phyloP scores from a whole-genome alignment of 805 yeast genomes.

The Yarrowia sp. region DNA sequence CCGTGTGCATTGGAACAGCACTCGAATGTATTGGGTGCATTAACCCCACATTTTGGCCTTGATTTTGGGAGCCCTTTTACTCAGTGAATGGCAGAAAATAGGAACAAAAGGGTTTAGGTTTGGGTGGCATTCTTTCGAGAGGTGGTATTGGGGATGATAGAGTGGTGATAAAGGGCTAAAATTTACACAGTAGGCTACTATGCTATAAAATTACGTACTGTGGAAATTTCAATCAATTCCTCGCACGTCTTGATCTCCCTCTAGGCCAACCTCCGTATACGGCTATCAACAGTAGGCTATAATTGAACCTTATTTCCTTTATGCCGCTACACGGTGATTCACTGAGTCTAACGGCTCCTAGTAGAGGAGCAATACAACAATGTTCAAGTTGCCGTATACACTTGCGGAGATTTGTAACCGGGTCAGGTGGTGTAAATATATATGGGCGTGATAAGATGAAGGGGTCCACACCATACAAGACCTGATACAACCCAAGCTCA shows the following conservation, averaged over 20 bases:
- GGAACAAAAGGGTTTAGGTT: slow-evolving; percentile 10
- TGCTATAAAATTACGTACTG: neutral
- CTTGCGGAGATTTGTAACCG: slow-evolving; percentile 24
- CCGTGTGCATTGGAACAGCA: slow-evolving; percentile 24
- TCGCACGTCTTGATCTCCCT: neutral
- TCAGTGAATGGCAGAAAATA: slow-evolving; percentile 28
- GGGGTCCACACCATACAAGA: neutral
- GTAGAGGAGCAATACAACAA: slow-evolving; percentile 19
- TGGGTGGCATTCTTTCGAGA: neutral
- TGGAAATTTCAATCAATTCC: neutral
- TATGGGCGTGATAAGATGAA: neutral
- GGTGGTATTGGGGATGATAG: neutral
- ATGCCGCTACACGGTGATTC: slow-evolving; percentile 24
- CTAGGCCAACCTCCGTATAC: neutral
- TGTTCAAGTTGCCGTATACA: slow-evolving; percentile 19
- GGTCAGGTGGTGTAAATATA: slow-evolving; percentile 26
- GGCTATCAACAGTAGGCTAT: slow-evolving; percentile 4
- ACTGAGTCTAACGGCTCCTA: slow-evolving; percentile 35
- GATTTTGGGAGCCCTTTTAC: slow-evolving; percentile 24
- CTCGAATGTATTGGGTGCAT: slow-evolving; percentile 12
- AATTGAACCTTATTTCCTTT: slow-evolving; percentile 9
- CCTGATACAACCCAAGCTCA: neutral
- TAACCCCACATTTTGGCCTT: slow-evolving; percentile 29
- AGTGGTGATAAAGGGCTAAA: neutral
- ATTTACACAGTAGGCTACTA: neutral